These are phyloP conservation scores for Hibiscus syriacus DNA, from an alignment of 345 rosid genomes.

Conservation along the genomic window DNA sequence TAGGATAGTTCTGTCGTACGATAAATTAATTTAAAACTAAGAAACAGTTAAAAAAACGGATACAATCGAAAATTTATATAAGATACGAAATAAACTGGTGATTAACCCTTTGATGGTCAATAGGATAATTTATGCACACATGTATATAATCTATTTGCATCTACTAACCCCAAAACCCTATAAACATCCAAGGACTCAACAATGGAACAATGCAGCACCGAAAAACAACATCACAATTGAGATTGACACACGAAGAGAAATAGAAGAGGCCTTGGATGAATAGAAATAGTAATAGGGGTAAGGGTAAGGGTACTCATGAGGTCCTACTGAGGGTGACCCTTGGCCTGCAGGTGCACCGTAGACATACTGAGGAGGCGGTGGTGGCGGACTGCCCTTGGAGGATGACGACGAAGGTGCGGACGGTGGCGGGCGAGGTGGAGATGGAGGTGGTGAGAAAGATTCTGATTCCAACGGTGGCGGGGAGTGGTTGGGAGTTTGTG, in stretches of 20 bases:
- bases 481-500: neutral
- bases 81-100: too few relatives aligned
- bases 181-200: neutral
- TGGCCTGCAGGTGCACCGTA: constrained; percentile 22
- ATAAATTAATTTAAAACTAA: too few relatives aligned
- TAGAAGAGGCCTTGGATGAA: constrained; percentile 30
- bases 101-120: too few relatives aligned
- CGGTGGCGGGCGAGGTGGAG: constrained; percentile 12
- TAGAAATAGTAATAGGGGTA: constrained; percentile 57
- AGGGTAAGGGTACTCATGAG: constrained; percentile 31
- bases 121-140: too few relatives aligned
- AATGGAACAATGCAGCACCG: neutral
- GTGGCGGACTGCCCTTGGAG: constrained; percentile 25
- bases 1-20: too few relatives aligned
- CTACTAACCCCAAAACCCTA: neutral
- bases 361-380: constrained; percentile 42
- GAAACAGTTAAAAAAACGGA: too few relatives aligned
- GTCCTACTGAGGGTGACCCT: constrained; percentile 24
- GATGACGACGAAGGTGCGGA: neutral
- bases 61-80: too few relatives aligned
- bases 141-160: too few relatives aligned
- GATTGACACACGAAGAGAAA: constrained; percentile 3
- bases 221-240: constrained; percentile 1
- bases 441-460: constrained; percentile 12
- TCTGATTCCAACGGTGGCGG: neutral